Evolutionary conservation across 208 protist species (phyloP).

Genomic region (Wallacemonas sp.): DNA sequence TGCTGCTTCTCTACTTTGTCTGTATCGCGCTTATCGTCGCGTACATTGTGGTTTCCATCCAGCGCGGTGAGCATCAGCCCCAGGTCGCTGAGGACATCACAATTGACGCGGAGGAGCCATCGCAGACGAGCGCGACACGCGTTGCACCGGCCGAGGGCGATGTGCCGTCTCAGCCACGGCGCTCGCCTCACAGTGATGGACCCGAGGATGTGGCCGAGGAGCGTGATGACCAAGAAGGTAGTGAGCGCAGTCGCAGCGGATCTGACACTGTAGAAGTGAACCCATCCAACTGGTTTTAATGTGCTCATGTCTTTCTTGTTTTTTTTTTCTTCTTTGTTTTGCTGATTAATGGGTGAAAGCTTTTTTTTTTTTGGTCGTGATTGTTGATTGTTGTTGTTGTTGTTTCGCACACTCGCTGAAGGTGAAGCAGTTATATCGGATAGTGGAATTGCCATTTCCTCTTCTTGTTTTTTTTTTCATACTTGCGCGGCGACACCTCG

Average conservation of each 20-base stretch:
- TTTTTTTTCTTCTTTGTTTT: conserved; percentile 15
- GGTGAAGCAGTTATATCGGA: too few relatives aligned
- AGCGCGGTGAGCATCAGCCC: conserved; percentile 5
- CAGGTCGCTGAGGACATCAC: conserved; percentile 20
- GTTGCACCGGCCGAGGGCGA: too few relatives aligned
- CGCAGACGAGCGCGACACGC: too few relatives aligned
- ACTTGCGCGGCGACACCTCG: too few relatives aligned
- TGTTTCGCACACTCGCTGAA: too few relatives aligned
- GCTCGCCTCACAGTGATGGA: not conserved
- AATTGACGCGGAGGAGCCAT: conserved; percentile 5
- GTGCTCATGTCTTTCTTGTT: conserved; percentile 16
- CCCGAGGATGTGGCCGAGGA: not conserved
- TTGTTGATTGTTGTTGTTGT: too few relatives aligned
- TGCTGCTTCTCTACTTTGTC: conserved; percentile 39
- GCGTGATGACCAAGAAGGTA: not conserved
- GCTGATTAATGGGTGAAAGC: too few relatives aligned
- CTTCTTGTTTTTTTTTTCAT: too few relatives aligned
- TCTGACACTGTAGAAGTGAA: conserved; percentile 3
- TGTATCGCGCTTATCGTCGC: conserved; percentile 32
- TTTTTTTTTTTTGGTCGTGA: too few relatives aligned
- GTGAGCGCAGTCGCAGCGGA: not conserved
- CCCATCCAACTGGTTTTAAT: conserved; percentile 8
- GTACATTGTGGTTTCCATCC: conserved; percentile 33
- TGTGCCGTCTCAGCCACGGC: too few relatives aligned
- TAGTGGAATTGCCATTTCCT: too few relatives aligned